Evolutionary conservation across 331 rosid species (phyloP), one percentile per base, ranked within the genome.

Genomic region (Rosa hybrid): DNA sequence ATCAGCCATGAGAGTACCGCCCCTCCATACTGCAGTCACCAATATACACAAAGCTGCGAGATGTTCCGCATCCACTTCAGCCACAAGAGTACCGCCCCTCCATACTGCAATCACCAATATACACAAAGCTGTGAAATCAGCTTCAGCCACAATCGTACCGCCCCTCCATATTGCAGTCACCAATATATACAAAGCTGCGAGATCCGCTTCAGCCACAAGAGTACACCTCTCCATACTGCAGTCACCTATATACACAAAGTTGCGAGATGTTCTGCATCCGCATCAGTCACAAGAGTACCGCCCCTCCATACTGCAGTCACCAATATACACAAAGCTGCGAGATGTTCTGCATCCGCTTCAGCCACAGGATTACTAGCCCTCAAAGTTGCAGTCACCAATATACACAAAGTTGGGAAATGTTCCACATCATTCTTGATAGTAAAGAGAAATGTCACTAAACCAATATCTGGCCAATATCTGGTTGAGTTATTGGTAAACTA

Each of bases 1-100:
- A 2, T 30, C 65, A 34, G 27, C 17, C 25, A 11, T 48, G 18
- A 2, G 64, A 14, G 18, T 51, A 73, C 65, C 2, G 6, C 18
- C 23, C 64, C 27, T 5, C 64, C 27, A 50, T 6, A 51, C 18
- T 51, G 77, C 77, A 17, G 25, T 68, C 77, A 73, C 64, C 64
- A 50, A 50, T 51, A 53, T 51, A 30, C 46, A 17, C 77, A 10
- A 2, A 51, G n/a, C 30, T 17, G 11, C 6, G 70, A 57, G 21
- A 10, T 59, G 16, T 42, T 42, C 0, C 8, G 3, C 27, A 21
- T 74, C 68, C 68, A 60, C 39, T 25, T 25, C 27, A 25, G 27
- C 27, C 27, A 25, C 27, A 25, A 25, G 27, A 25, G 27, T 25
- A 25, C 27, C 27, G 27, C 27, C 27, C 27, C 27, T 25, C 27